Conservation (phyloP, 1,139 yeast species). For the Nakaseomyces sp. region DNA sequence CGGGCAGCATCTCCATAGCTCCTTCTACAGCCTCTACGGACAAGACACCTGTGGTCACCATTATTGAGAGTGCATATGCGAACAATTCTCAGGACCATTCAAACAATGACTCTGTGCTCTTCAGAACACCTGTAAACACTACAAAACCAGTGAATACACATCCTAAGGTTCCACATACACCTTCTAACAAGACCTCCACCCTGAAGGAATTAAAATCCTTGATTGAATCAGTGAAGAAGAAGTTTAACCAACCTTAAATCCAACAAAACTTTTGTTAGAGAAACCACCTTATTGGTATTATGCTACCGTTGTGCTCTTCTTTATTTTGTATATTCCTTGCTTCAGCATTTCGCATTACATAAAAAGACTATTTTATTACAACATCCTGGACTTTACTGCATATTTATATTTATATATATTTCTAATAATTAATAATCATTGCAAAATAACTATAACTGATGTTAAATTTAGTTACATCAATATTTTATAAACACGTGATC, state of each 20-base stretch:
- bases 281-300: too few species aligned
- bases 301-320: too few species aligned
- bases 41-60: constrained; percentile 7
- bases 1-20: constrained; percentile 5
- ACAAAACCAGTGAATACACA: constrained; percentile 4
- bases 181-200: constrained; percentile 7
- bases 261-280: too few species aligned
- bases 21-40: constrained; percentile 6
- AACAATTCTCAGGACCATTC: not conserved
- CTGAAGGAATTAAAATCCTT: constrained; percentile 23
- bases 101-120: constrained; percentile 7
- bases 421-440: not conserved
- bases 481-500: too few species aligned
- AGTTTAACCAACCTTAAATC: constrained; percentile 12
- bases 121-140: constrained; percentile 18
- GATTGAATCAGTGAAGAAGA: constrained; percentile 26
- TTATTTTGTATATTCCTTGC: too few species aligned
- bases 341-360: too few species aligned
- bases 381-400: too few species aligned
- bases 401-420: not conserved
- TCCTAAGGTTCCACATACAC: constrained; percentile 8
- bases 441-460: not conserved
- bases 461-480: too few species aligned
- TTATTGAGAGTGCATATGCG: not conserved
- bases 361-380: too few species aligned